Evolutionary conservation across 305 asterid species (phyloP).

Genomic region (Fraxinus ornus): DNA sequence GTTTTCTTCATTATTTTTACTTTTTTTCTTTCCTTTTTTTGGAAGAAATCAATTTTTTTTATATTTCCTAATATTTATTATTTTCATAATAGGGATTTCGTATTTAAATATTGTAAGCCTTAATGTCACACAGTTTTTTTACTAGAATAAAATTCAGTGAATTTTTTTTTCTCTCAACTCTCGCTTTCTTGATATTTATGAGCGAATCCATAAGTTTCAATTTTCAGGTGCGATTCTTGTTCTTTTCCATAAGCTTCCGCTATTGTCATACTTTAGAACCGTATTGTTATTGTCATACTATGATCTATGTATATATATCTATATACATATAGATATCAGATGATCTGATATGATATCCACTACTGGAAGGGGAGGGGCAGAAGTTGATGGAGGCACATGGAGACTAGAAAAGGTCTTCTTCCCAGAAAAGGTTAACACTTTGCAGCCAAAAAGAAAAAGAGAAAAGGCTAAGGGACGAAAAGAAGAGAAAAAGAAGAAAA

Average conservation of each 20-base stretch:
- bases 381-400: slow-evolving; percentile 62
- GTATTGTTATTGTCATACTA: background rate
- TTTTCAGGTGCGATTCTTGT: background rate
- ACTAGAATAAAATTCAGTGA: background rate
- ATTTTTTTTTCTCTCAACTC: background rate
- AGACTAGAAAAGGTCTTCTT: slow-evolving; percentile 45
- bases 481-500: slow-evolving; percentile 20
- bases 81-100: background rate
- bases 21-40: too few species aligned
- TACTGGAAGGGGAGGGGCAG: slow-evolving; percentile 19
- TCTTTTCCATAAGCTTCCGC: background rate
- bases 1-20: background rate
- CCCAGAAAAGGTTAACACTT: slow-evolving; percentile 53
- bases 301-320: background rate
- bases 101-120: background rate
- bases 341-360: slow-evolving; percentile 30
- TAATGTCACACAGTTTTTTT: too few species aligned
- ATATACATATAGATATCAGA: background rate
- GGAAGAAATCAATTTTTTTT: background rate
- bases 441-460: slow-evolving; percentile 47
- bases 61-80: too few species aligned
- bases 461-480: slow-evolving; percentile 23
- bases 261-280: background rate
- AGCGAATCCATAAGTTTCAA: background rate
- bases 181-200: background rate